Base-by-base conservation (phyloP, 495 filamentous ascomycete species). In the Gamarada debralockiae region DNA sequence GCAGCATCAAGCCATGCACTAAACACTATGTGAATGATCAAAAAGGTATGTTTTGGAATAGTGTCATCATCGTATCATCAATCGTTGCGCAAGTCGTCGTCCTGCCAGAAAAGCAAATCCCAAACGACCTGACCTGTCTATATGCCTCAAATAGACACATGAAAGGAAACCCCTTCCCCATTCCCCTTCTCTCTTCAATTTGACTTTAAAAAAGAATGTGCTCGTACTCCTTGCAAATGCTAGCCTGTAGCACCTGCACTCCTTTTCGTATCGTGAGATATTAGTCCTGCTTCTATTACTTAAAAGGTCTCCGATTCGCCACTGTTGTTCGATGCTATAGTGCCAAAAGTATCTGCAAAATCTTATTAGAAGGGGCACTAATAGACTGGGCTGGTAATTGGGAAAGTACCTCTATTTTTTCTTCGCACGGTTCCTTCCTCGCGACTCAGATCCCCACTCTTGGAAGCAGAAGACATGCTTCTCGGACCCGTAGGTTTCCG, bases 301-400 rank as follows among this genome's bases (percentile, higher is more conserved):
- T 29, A 80, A 55, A 78, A 79, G 23, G 76, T 78, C 57, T 80
- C 77, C 21, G 71, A 74, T 50, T 79, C 76, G 47, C 72, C 73
- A 52, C 71, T 76, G 20, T 64, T 51, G 53, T 56, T 55, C 53
- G 57, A 60, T 23, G 63, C 67, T 17, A 76, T 55, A 1, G 74
- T 71, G 51, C 75, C 76, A 58, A 79, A 80, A 20, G 77, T 80
- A 65, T 80, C 77, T 80, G 45, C n/a, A n/a, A 37, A 7, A 17
- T n/a, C 9, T 9, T 40, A 17, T 40, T 40, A 40, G n/a, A 10
- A 10, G 8, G 37, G 31, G 8, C n/a, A 8, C n/a, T 34, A 8
- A 8, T 8, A 34, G 8, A 34, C 31, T 8, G 8, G n/a, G 8
- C 8, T 8, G n/a, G 31, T n/a, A n/a, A 34, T 34, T 34, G 8